Evolutionary conservation across 75 land plant genomes (phyloP), one percentile per base, ranked within the genome.

Genomic region (Cupressus sempervirens): DNA sequence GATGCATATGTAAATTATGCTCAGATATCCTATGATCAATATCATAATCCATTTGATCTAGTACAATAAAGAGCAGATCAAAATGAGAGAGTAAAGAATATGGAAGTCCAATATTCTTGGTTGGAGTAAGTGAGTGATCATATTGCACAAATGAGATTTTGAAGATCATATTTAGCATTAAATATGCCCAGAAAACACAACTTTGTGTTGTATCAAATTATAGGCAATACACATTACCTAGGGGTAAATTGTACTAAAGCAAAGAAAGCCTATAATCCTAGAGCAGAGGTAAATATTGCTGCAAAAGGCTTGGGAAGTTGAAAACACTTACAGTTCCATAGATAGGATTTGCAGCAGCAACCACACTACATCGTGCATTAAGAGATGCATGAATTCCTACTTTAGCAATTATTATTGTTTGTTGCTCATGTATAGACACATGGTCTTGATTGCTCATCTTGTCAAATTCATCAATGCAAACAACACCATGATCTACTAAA

Each of bases 341-440:
- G 65, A 98, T 98, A 40, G 99, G 99, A 93, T 98, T 98, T 74
- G 99, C 99, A 89, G 99, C 99, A 65, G 99, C 99, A 62, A 98
- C 95, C 40, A 98, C 99, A 89, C 99, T 98, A 94, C 99, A 98
- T 53, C 99, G 94, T 52, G 99, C 99, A 92, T 98, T 98, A n/a
- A 98, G 77, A 10, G 99, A 98, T 32, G 99, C 99, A 91, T 98
- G 99, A 45, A 98, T 98, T 65, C 99, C 99, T 91, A 99, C 99
- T 86, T 98, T 98, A 29, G 99, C 99, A 85, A 98, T 98, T 18
- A 99, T 98, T 62, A 98, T 99, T 65, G 99, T 98, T 86, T 98
- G 99, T 86, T 98, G 99, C 74, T 98, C 99, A 87, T 98, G 98
- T 52, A 97, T 97, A 14, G 99, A 91, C 84, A 98, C 99, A 83